Conservation (phyloP, 306 rosid species). For the Citrullus mucosospermus region DNA sequence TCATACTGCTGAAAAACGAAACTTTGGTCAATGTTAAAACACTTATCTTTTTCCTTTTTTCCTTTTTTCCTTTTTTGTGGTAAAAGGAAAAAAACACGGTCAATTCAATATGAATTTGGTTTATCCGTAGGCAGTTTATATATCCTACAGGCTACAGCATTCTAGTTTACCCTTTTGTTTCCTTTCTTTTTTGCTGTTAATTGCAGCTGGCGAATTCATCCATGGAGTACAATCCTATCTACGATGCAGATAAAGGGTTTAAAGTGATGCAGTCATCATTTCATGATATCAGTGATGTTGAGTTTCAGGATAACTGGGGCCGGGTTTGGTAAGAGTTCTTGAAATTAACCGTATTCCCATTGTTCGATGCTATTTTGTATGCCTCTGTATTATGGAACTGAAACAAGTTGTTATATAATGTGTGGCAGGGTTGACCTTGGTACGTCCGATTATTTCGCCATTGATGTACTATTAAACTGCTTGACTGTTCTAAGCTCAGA, state of each 20-base stretch:
- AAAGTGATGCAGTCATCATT: slow-evolving; percentile 83
- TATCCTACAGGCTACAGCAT: background rate
- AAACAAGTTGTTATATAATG: slow-evolving; percentile 7
- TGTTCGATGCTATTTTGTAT: background rate
- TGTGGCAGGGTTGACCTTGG: slow-evolving; percentile 86
- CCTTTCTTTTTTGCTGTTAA: background rate
- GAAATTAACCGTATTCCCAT: background rate
- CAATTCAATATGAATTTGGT: background rate
- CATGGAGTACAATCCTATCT: slow-evolving; percentile 58
- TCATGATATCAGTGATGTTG: slow-evolving; percentile 79
- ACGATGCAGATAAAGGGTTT: slow-evolving; percentile 66
- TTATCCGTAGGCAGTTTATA: background rate
- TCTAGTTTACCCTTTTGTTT: no score
- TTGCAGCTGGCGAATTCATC: slow-evolving; percentile 62
- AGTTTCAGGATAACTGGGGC: slow-evolving; percentile 93
- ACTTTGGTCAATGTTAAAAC: background rate
- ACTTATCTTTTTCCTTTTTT: background rate
- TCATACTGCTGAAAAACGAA: background rate
- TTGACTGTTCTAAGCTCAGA: slow-evolving; percentile 73
- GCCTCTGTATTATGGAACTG: background rate
- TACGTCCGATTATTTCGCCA: slow-evolving; percentile 63
- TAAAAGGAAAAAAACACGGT: background rate
- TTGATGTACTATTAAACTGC: slow-evolving; percentile 85
- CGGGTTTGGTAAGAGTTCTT: slow-evolving; percentile 60
- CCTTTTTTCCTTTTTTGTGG: background rate